Evolutionary conservation across 2,329 filamentous ascomycete species (phyloP).

Genomic region (Aspergillus sp.): DNA sequence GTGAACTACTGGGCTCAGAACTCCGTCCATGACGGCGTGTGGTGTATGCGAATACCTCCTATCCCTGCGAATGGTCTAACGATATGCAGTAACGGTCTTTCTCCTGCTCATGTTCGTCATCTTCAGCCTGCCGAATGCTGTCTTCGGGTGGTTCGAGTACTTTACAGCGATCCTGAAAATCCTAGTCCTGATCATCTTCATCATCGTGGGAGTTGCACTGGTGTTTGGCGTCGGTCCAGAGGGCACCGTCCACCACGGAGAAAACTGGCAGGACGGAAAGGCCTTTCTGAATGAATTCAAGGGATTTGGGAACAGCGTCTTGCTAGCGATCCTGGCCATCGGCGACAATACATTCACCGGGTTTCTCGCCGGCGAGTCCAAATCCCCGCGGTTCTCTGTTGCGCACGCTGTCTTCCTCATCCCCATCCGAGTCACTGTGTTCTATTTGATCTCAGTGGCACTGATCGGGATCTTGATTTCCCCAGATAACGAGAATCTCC

Average conservation of each 20-base stretch:
- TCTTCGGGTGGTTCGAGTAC: conserved; percentile 7
- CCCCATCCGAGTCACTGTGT: background rate
- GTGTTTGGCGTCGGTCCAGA: background rate
- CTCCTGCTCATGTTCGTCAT: conserved; percentile 1
- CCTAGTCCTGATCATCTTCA: conserved; percentile 3
- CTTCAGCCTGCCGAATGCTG: background rate
- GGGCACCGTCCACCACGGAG: background rate
- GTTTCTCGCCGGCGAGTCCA: background rate
- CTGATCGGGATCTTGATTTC: conserved; percentile 4
- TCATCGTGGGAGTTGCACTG: background rate
- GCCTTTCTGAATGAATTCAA: conserved; percentile 3
- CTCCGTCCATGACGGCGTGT: background rate
- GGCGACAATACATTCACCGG: conserved; percentile 4
- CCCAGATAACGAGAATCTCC: background rate
- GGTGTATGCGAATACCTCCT: background rate
- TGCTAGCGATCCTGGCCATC: conserved; percentile 1
- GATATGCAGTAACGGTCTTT: conserved; percentile 1
- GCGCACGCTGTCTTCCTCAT: conserved; percentile 1
- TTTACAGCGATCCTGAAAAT: conserved; percentile 3
- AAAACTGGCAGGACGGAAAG: conserved; percentile 1
- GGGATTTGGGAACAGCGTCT: background rate
- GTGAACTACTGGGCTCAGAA: conserved; percentile 4
- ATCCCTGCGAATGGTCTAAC: background rate
- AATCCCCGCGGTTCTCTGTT: conserved; percentile 1
- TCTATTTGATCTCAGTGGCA: background rate